phyloP scores from a whole-genome alignment of 2,329 filamentous ascomycete species.

The Alternaria sp. region DNA sequence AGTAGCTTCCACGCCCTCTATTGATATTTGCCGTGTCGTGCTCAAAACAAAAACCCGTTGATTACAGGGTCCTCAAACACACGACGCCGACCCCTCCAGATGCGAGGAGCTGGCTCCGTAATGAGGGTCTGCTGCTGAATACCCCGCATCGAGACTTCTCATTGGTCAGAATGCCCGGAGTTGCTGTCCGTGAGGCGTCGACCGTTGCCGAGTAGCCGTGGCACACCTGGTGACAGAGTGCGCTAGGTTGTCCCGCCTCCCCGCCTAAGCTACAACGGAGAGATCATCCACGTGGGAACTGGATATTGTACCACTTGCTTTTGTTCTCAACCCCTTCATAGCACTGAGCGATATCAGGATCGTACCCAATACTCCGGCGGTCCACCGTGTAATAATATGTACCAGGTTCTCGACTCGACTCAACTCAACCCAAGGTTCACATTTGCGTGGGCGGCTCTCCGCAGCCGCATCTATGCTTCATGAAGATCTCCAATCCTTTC shows the following conservation, averaged over 20 bases:
- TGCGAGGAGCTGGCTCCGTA: not conserved
- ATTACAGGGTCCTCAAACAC: constrained; percentile 4
- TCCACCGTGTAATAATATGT: not conserved
- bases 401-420: not conserved
- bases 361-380: not conserved
- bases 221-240: not conserved
- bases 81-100: not conserved
- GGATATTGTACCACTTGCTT: not conserved
- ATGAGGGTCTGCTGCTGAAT: constrained; percentile 4
- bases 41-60: not conserved
- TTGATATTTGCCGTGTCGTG: constrained; percentile 3
- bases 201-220: constrained; percentile 10
- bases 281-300: constrained; percentile 15
- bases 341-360: not conserved
- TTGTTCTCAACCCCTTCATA: not conserved
- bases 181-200: not conserved
- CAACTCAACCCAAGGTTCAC: not conserved
- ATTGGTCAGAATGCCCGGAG: constrained; percentile 6
- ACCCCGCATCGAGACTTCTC: not conserved
- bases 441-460: constrained; percentile 7
- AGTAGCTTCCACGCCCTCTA: constrained; percentile 5
- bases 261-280: constrained; percentile 12
- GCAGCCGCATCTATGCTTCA: constrained; percentile 1
- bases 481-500: not conserved
- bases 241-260: constrained; percentile 13